Base-by-base conservation (phyloP, 352 stramenopile genomes). In the Pythium aquatile region DNA sequence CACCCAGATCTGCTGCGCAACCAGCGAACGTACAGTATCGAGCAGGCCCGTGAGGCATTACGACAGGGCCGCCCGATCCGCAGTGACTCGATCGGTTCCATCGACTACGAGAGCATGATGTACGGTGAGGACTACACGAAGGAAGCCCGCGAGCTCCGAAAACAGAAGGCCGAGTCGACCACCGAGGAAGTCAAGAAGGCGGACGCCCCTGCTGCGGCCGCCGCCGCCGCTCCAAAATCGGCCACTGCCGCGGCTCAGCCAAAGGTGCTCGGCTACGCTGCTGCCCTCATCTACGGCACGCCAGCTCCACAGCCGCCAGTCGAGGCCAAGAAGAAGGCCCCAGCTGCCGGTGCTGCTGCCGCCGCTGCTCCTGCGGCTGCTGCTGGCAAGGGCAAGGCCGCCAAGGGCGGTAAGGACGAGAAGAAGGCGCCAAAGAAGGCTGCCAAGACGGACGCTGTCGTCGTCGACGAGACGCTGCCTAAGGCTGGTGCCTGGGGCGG, bases 11-110 rank as follows among this genome's bases (percentile, higher is more conserved):
- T 97, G 70, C 72, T 97, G 63, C 80, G 87, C 63, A 94, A 96
- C 73, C 90, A 97, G 79, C 86, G 90, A 51, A 96, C 90, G 47
- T 96, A 96, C 75, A 93, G 81, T 85, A 97, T 97, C 71, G 90
- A 97, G 68, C 88, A 97, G 72, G 90, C 88, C 53, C 83, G 89
- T 61, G 89, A 97, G 44, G 87, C 91, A 20, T 82, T 97, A 76
- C 85, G 88, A 58, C 87, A 96, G 70, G 89, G 90, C 63, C 87
- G 88, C 30, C 88, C 88, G 32, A 94, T 97, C 52, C 83, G 87
- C 59, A 89, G 79, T 69, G 88, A 95, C 70, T 95, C 86, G 48
- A 82, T 95, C 55, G 86, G 86, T 53, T 95, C 86, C 17, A 88
- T 93, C 61, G 86, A 95, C 65, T 95, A 95, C 73, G 86, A 95